A percentile compares a stretch with the other conserved stretches of the same genome.
Evolutionary conservation across 2,329 filamentous ascomycete species (phyloP).

Genomic region (Pestalotiopsis sp.): DNA sequence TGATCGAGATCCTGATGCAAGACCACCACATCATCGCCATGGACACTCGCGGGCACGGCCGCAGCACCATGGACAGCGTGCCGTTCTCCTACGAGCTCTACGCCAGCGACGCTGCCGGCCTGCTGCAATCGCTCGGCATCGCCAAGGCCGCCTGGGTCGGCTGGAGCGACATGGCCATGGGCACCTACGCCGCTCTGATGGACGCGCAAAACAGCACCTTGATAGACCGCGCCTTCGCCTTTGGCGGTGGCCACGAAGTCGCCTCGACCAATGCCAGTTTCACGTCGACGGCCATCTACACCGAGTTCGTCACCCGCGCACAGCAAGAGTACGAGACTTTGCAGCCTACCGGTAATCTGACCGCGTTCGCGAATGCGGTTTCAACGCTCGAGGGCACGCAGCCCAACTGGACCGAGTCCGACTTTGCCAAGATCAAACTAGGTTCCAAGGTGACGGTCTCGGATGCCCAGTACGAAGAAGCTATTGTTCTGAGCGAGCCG

Average conservation of each 20-base stretch:
- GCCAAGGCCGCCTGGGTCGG: conserved; percentile 37
- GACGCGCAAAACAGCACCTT: conserved; percentile 26
- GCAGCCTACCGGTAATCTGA: conserved; percentile 39
- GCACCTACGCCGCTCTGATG: conserved; percentile 38
- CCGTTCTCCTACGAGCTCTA: conserved; percentile 41
- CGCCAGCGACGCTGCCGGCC: conserved; percentile 35
- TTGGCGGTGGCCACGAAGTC: conserved; percentile 34
- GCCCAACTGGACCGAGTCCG: conserved; percentile 30
- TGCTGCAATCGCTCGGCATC: conserved; percentile 33
- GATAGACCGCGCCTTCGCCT: conserved; percentile 43
- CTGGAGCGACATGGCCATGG: conserved; percentile 44
- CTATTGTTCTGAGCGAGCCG: conserved; percentile 40
- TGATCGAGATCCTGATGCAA: background rate
- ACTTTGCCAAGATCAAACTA: conserved; percentile 29
- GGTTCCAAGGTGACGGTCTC: conserved; percentile 33
- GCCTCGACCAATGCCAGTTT: conserved; percentile 39
- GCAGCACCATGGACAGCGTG: conserved; percentile 36
- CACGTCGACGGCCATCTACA: conserved; percentile 33
- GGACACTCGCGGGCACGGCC: conserved; percentile 44
- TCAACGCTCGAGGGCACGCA: conserved; percentile 37
- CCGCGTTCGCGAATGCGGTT: conserved; percentile 38
- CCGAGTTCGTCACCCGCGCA: conserved; percentile 37
- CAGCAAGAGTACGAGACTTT: conserved; percentile 36
- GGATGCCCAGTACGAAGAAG: conserved; percentile 38
- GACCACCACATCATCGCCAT: conserved; percentile 40